Conservation (phyloP, 1,284 basidiomycete species). For the Vanrija sp. region DNA sequence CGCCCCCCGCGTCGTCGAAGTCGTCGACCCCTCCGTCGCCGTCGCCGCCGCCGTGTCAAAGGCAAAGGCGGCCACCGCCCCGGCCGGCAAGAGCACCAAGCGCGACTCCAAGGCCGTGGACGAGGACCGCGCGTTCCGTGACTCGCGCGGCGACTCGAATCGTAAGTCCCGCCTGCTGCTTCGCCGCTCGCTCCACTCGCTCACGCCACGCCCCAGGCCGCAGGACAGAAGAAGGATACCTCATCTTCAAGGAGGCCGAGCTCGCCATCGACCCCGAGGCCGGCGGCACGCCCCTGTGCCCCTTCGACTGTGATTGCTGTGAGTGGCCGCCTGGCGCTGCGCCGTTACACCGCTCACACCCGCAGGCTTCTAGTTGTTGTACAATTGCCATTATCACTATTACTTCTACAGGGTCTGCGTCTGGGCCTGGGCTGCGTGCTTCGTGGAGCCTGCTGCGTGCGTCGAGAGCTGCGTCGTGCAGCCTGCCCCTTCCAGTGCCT, state of each 20-base stretch:
- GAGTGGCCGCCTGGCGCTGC: conserved; percentile 40
- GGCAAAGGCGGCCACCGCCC: conserved; percentile 6
- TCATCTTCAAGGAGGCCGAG: conserved; percentile 81
- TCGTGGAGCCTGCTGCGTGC: no score
- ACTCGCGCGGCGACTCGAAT: conserved; percentile 68
- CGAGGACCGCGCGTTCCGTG: conserved; percentile 60
- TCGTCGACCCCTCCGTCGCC: conserved; percentile 29
- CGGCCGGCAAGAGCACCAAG: conserved; percentile 15
- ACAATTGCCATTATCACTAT: conserved; percentile 1
- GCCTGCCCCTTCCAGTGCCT: not conserved
- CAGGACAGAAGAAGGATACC: conserved; percentile 78
- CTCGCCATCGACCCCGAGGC: conserved; percentile 67
- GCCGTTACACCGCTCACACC: not conserved
- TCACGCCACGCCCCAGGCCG: conserved; percentile 55
- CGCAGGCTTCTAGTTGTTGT: conserved; percentile 6
- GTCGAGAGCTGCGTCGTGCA: no score
- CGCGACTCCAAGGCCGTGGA: conserved; percentile 32
- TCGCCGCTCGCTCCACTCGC: not conserved
- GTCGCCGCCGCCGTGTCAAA: conserved; percentile 7
- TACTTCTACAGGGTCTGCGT: not conserved
- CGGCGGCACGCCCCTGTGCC: conserved; percentile 62
- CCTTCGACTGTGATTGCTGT: conserved; percentile 83
- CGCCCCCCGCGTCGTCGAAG: conserved; percentile 20
- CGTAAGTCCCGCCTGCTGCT: conserved; percentile 54
- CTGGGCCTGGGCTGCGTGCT: no score